Evolutionary conservation across 139 green algal species (phyloP).

Genomic region (Asterochloris sp.): DNA sequence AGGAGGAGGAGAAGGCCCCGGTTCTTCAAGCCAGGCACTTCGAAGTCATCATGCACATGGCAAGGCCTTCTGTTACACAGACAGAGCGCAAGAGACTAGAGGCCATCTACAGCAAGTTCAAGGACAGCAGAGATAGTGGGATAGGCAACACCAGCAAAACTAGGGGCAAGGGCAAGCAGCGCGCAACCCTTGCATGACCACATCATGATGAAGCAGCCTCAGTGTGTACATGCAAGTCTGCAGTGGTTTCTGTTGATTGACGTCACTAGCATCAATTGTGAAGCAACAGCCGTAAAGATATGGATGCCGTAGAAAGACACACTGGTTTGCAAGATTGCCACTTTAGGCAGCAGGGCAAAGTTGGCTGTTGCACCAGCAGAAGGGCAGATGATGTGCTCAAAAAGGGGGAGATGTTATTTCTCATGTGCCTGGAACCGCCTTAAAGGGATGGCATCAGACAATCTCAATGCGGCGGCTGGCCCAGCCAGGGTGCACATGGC

Average conservation of each 20-base stretch:
- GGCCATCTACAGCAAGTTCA: constrained; percentile 60
- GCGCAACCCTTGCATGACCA: constrained; percentile 47
- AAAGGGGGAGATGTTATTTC: too few species aligned
- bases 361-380: background rate
- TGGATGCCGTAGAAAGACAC: too few species aligned
- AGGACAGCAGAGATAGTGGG: constrained; percentile 32
- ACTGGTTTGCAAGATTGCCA: too few species aligned
- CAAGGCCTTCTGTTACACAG: constrained; percentile 56
- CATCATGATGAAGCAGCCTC: background rate
- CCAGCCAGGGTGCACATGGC: constrained; percentile 13
- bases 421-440: too few species aligned
- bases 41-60: constrained; percentile 34
- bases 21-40: constrained; percentile 48
- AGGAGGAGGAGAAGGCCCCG: background rate
- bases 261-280: too few species aligned
- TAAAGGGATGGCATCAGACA: background rate
- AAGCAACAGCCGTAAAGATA: too few species aligned
- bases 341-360: background rate
- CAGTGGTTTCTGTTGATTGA: too few species aligned
- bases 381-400: background rate
- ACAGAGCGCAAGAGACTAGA: constrained; percentile 51
- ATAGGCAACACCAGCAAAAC: constrained; percentile 20
- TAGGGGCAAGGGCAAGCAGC: constrained; percentile 41
- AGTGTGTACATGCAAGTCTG: background rate
- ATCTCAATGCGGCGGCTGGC: background rate